Percentiles rank a stretch among this genome's conserved stretches.
These are phyloP conservation scores for Fonsecaea pedrosoi DNA, from an alignment of 2,329 filamentous ascomycete species.

Conservation along the genomic window DNA sequence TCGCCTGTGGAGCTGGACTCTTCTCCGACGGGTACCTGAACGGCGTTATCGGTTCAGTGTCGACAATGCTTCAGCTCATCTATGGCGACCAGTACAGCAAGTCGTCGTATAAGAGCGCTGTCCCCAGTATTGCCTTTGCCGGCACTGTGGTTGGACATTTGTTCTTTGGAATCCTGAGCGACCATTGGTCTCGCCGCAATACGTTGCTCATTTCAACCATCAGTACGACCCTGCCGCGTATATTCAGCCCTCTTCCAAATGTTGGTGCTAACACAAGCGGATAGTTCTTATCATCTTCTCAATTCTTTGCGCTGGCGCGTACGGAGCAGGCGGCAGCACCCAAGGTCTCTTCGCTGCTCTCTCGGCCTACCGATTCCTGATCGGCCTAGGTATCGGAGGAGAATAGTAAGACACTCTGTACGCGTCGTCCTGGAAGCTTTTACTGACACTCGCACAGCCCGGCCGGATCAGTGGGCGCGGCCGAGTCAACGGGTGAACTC, in stretches of 20 bases:
- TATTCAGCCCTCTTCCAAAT: neutral
- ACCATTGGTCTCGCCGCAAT: slow-evolving; percentile 84
- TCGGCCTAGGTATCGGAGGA: slow-evolving; percentile 78
- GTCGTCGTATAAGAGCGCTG: slow-evolving; percentile 73
- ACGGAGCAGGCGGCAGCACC: slow-evolving; percentile 71
- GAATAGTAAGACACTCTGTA: slow-evolving; percentile 44
- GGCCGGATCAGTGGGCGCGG: slow-evolving; percentile 77
- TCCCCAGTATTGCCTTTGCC: slow-evolving; percentile 82
- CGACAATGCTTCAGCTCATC: slow-evolving; percentile 72
- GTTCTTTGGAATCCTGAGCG: slow-evolving; percentile 78
- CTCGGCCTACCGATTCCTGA: slow-evolving; percentile 83
- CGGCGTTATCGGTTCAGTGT: slow-evolving; percentile 87
- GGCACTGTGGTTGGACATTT: slow-evolving; percentile 87
- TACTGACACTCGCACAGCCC: slow-evolving; percentile 37
- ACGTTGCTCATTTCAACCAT: slow-evolving; percentile 79
- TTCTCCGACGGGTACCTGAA: slow-evolving; percentile 35
- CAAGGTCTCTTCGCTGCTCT: slow-evolving; percentile 78
- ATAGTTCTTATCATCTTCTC: slow-evolving; percentile 79
- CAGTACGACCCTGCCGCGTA: slow-evolving; percentile 43
- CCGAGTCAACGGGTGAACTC: slow-evolving; percentile 83
- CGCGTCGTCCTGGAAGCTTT: neutral
- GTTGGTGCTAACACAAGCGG: slow-evolving; percentile 6
- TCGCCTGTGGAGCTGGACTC: slow-evolving; percentile 81
- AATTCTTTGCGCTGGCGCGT: slow-evolving; percentile 76
- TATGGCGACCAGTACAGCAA: slow-evolving; percentile 71